Percentiles rank a stretch among this genome's conserved stretches.
Evolutionary conservation across 2,329 filamentous ascomycete species (phyloP).

Genomic region (Fonsecaea monophora): DNA sequence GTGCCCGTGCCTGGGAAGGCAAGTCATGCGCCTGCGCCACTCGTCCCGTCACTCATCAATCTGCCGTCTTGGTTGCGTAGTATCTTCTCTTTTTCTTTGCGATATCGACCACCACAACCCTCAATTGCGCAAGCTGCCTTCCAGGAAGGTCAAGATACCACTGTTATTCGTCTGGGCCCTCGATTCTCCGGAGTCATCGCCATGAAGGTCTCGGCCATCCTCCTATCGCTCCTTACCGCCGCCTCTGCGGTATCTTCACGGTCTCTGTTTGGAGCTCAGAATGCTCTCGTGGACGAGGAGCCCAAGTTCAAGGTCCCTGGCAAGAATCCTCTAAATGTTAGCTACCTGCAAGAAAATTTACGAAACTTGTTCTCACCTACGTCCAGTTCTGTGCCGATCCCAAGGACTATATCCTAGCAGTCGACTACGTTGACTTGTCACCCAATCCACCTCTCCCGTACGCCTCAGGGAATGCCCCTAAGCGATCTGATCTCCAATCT

Average conservation of each 20-base stretch:
- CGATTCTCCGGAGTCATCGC: constrained; percentile 4
- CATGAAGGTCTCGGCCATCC: constrained; percentile 39
- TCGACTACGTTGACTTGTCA: constrained; percentile 77
- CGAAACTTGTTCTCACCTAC: constrained; percentile 12
- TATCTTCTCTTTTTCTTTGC: constrained; percentile 12
- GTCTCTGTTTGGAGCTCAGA: constrained; percentile 57
- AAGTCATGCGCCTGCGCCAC: constrained; percentile 20
- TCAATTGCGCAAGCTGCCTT: not conserved
- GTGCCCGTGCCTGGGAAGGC: not conserved
- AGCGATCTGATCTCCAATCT: constrained; percentile 1
- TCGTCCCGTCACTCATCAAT: constrained; percentile 7
- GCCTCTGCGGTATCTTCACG: constrained; percentile 54
- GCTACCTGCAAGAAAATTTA: not conserved
- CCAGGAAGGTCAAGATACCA: not conserved
- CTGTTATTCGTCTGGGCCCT: not conserved
- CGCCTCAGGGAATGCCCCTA: constrained; percentile 46
- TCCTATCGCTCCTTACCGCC: constrained; percentile 53
- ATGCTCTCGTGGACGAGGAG: constrained; percentile 57
- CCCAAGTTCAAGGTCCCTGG: constrained; percentile 74
- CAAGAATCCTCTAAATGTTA: constrained; percentile 74
- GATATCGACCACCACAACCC: constrained; percentile 22
- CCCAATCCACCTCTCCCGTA: constrained; percentile 91
- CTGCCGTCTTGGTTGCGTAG: constrained; percentile 2
- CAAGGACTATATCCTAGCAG: constrained; percentile 71
- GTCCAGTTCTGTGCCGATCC: constrained; percentile 73